These are phyloP conservation scores for Sugiyamaella americana DNA, from an alignment of 805 yeast genomes.

Conservation along the genomic window DNA sequence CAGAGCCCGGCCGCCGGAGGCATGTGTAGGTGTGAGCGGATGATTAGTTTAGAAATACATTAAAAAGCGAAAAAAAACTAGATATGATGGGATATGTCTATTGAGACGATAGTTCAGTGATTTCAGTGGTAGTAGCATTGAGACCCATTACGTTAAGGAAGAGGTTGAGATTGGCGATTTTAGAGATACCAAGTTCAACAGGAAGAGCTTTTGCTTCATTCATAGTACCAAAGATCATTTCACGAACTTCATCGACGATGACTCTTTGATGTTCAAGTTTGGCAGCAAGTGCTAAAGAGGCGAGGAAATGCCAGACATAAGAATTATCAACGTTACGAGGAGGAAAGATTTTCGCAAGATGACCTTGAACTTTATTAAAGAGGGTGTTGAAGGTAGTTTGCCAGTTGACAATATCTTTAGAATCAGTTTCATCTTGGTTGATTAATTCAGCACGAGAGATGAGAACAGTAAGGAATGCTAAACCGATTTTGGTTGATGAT, in stretches of 20 bases:
- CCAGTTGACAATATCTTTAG: constrained; percentile 54
- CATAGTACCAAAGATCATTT: constrained; percentile 85
- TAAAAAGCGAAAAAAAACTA: no score
- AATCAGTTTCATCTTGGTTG: constrained; percentile 65
- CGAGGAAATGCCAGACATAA: constrained; percentile 95
- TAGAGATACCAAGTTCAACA: constrained; percentile 47
- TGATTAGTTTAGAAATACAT: no score
- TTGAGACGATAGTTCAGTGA: constrained; percentile 51
- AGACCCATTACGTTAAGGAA: constrained; percentile 95
- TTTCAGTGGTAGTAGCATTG: constrained; percentile 84
- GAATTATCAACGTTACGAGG: constrained; percentile 60
- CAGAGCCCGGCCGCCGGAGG: neutral
- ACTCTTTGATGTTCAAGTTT: constrained; percentile 81
- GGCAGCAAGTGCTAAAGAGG: constrained; percentile 88
- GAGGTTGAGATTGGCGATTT: constrained; percentile 76
- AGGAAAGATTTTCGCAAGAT: constrained; percentile 76
- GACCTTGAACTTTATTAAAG: constrained; percentile 72
- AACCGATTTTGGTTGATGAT: constrained; percentile 65
- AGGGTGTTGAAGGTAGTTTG: constrained; percentile 71
- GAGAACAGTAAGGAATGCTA: constrained; percentile 81
- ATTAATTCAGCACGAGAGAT: constrained; percentile 88
- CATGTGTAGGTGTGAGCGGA: no score
- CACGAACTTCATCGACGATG: constrained; percentile 89
- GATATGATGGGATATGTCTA: no score
- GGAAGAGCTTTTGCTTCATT: constrained; percentile 56